Percentiles rank a stretch among this genome's conserved stretches.
These are phyloP conservation scores for Lepidopterella palustris DNA, from an alignment of 495 filamentous ascomycete genomes.

Conservation along the genomic window DNA sequence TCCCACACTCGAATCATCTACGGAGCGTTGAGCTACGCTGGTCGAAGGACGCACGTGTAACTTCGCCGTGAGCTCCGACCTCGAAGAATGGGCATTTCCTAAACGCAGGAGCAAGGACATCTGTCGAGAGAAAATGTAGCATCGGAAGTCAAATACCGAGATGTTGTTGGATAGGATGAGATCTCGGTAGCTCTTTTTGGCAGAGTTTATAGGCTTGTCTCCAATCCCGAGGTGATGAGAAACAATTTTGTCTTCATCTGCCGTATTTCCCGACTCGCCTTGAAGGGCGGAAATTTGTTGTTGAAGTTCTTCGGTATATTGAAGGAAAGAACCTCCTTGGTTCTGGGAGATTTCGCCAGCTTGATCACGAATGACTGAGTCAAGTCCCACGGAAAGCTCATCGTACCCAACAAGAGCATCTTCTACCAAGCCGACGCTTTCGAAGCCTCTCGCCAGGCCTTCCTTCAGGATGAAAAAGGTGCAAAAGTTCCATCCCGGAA, in stretches of 20 bases:
- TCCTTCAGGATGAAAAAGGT: constrained; percentile 98
- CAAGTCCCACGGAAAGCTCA: constrained; percentile 79
- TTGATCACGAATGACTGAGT: constrained; percentile 73
- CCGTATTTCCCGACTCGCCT: constrained; percentile 25
- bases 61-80: constrained; percentile 23
- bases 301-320: constrained; percentile 65
- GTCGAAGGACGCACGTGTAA: constrained; percentile 13
- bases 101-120: constrained; percentile 75
- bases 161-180: constrained; percentile 93
- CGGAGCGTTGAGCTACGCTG: constrained; percentile 10
- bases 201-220: constrained; percentile 61
- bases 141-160: constrained; percentile 93
- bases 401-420: constrained; percentile 91
- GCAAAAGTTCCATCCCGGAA: constrained; percentile 98
- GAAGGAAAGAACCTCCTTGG: constrained; percentile 60
- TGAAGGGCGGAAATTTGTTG: constrained; percentile 39
- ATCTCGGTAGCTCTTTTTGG: constrained; percentile 79
- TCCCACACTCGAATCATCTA: constrained; percentile 18
- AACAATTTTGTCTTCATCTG: constrained; percentile 36
- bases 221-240: constrained; percentile 63
- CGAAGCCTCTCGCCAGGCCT: constrained; percentile 85
- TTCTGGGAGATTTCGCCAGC: constrained; percentile 47
- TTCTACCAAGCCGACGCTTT: constrained; percentile 92
- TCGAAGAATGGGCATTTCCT: constrained; percentile 50
- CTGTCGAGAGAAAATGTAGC: constrained; percentile 89